These are phyloP conservation scores for Mycena floridula DNA, from an alignment of 768 basidiomycete genomes.

Conservation along the genomic window DNA sequence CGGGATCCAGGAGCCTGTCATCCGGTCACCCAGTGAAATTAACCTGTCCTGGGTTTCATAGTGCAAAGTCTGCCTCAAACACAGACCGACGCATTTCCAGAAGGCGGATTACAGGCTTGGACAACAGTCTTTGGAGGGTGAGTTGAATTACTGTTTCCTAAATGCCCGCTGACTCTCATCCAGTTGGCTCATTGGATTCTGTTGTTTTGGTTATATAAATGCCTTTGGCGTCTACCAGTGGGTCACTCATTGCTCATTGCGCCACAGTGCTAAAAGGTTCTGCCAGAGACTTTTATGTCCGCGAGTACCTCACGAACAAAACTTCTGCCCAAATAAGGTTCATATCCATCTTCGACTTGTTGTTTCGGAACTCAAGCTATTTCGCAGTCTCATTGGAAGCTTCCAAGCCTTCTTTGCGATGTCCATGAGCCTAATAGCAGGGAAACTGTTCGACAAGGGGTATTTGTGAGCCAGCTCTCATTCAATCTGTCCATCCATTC, in stretches of 20 bases:
- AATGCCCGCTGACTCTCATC: neutral
- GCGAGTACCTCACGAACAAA: conserved; percentile 3
- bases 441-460: conserved; percentile 2
- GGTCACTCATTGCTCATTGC: neutral
- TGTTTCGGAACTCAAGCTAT: neutral
- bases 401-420: conserved; percentile 1
- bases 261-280: neutral
- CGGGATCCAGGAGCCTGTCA: too few relatives aligned
- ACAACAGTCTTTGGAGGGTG: conserved; percentile 2
- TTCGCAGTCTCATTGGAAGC: conserved; percentile 3
- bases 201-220: conserved; percentile 2
- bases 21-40: too few relatives aligned
- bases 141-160: conserved; percentile 1
- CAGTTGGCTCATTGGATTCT: neutral
- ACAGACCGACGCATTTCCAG: neutral
- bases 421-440: neutral
- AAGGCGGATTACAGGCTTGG: conserved; percentile 2
- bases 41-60: too few relatives aligned
- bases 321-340: conserved; percentile 3
- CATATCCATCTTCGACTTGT: neutral
- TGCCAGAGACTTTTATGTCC: conserved; percentile 5
- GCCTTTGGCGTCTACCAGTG: conserved; percentile 6
- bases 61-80: too few relatives aligned
- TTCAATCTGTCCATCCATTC: conserved; percentile 23
- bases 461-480: conserved; percentile 1